These are phyloP conservation scores for Venturiaceae sp. DNA, from an alignment of 2,329 filamentous ascomycete species.

Conservation along the genomic window DNA sequence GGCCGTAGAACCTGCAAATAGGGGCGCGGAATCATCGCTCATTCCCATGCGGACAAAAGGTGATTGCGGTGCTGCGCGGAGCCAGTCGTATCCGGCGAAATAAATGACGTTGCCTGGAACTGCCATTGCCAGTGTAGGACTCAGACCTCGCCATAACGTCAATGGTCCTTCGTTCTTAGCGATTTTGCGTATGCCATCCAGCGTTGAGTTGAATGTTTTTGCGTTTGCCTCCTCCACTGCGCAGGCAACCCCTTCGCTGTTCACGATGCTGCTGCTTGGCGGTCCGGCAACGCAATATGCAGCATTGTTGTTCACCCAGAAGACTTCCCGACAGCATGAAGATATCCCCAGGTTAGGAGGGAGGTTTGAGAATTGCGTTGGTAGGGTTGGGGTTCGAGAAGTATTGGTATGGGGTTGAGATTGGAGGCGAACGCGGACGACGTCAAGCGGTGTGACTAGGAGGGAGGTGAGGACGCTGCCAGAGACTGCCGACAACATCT, in stretches of 20 bases:
- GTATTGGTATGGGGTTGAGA: slow-evolving; percentile 49
- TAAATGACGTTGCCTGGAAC: slow-evolving; percentile 96
- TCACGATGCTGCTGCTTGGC: slow-evolving; percentile 28
- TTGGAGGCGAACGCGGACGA: slow-evolving; percentile 89
- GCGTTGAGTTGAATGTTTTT: slow-evolving; percentile 76
- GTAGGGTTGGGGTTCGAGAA: slow-evolving; percentile 43
- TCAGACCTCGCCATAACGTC: slow-evolving; percentile 86
- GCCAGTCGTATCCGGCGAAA: slow-evolving; percentile 95
- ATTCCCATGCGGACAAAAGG: slow-evolving; percentile 49
- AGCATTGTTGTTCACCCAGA: slow-evolving; percentile 82
- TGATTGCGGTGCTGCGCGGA: slow-evolving; percentile 64
- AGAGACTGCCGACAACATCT: slow-evolving; percentile 89
- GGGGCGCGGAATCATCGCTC: slow-evolving; percentile 64
- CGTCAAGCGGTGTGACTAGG: slow-evolving; percentile 93
- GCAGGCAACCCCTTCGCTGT: slow-evolving; percentile 41
- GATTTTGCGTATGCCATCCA: slow-evolving; percentile 90
- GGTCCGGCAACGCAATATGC: slow-evolving; percentile 70
- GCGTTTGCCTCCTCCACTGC: slow-evolving; percentile 80
- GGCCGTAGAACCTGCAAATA: slow-evolving; percentile 70
- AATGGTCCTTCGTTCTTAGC: slow-evolving; percentile 80
- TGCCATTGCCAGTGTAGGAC: slow-evolving; percentile 90
- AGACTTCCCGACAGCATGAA: slow-evolving; percentile 92
- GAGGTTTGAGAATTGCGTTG: slow-evolving; percentile 51
- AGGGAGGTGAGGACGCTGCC: slow-evolving; percentile 86
- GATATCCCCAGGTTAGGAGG: slow-evolving; percentile 85